Base-by-base conservation (phyloP, 1,284 basidiomycete genomes). In the Afroboletus lepidellus region DNA sequence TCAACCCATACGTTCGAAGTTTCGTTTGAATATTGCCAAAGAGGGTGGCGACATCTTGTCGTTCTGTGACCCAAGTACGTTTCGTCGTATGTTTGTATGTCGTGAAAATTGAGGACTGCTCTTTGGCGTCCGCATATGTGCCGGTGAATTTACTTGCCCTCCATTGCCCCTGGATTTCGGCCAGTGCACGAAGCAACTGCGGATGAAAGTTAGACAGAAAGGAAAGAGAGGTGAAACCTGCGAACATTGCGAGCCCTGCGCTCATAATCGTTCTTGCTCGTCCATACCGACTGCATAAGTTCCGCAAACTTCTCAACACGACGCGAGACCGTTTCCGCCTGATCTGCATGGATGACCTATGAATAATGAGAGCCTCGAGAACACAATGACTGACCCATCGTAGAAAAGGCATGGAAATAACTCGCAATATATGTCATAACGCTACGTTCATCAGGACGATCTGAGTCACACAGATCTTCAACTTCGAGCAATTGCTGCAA, bases 371-470 rank as follows among this genome's bases (percentile, higher is more conserved):
- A 41, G 15, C 15, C 23, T 25, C 15, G n/a, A 51, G 21, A 39
- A 36, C 23, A 36, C 23, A 5, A 34, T 25, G 3, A 67, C 81
- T 57, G 60, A 93, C 94, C 93, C 87, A 97, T 95, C 1, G 92
- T 88, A 0, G 94, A 96, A 70, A 99, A 99, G 0, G 96, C 96
- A 69, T 99, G 96, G 77, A 99, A 99, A 72, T 83, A 98, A 64
- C 94, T 94, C 33, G 96, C 96, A 48, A 95, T 85, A 60, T 95
- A 96, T 3, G 92, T 95, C 93, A 95, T 95, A 24, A 96, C 90
- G 71, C 91, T 94, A 41, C 93, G 85, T 70, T 99, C 96, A 69
- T 99, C 96, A 0, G 96, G 96, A 51, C 82, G 84, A 21, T 77
- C 76, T 0, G 87, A 83, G 63, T 96, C 94, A 64, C 94, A 97